Base-by-base conservation (phyloP, 2,329 filamentous ascomycete species). In the Beauveria pseudobassiana region DNA sequence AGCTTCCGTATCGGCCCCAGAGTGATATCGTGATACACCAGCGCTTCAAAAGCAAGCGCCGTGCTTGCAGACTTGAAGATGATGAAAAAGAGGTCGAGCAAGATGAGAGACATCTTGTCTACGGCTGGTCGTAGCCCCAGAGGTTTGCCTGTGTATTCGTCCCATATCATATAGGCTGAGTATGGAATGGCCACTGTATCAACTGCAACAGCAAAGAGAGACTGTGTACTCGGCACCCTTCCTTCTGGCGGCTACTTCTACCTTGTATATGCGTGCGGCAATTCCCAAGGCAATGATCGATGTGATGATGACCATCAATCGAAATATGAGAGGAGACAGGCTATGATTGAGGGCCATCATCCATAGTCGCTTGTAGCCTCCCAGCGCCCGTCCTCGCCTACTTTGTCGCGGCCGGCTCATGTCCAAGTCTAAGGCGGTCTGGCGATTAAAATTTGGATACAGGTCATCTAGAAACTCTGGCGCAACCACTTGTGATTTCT, bases 41-140 rank as follows among this genome's bases (percentile, higher is more conserved):
- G 78, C 9, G 91, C 89, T 71, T 91, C 89, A 72, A 97, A 96
- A 1, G 93, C 93, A 65, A 99, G 79, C 46, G 91, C 90, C 28
- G 96, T 83, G 75, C 96, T 98, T 57, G 93, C 92, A 4, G 93
- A 92, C 74, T 96, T 93, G 77, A 99, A 96, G 48, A 98, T 93
- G 70, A 99, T 96, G 73, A 99, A 99, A 69, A 97, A 87, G 3
- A 99, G 81, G 75, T 99, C 95, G 62, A 96, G 83, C 60, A 99
- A 85, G 63, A 98, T 90, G 55, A 99, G 84, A 16, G 90, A 86
- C 66, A 96, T 89, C 73, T 99, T 99, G 54, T 91, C 88, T 62
- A 87, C 87, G 10, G 91, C 87, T 7, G 87, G 87, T 49, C 96
- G 89, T 63, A 99, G 78, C 1, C 95, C 95, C 22, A 99, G 80